Percentiles rank a stretch among this genome's conserved stretches.
Evolutionary conservation across 805 yeast species (phyloP).

Genomic region (Monosporozyma unispora): DNA sequence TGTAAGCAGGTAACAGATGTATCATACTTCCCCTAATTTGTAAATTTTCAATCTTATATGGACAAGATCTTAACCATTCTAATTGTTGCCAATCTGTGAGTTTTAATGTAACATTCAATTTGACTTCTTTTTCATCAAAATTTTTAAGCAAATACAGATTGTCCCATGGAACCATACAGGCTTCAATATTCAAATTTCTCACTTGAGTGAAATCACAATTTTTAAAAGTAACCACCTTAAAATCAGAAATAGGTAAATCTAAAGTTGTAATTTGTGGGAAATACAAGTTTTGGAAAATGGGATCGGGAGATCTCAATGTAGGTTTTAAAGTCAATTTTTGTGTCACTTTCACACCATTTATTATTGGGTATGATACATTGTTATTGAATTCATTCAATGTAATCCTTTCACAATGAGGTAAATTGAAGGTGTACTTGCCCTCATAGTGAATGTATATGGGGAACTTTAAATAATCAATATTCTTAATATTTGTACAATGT

Average conservation of each 20-base stretch:
- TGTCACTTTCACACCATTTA: slow-evolving; percentile 16
- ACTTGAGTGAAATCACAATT: slow-evolving; percentile 16
- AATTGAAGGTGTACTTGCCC: slow-evolving; percentile 3
- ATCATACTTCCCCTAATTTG: not conserved
- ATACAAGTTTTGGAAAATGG: slow-evolving; percentile 10
- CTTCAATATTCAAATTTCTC: slow-evolving; percentile 8
- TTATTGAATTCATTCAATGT: slow-evolving; percentile 15
- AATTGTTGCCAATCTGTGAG: slow-evolving; percentile 13
- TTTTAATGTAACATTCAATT: slow-evolving; percentile 7
- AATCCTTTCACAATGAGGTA: slow-evolving; percentile 19
- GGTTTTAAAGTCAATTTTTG: slow-evolving; percentile 12
- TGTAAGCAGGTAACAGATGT: not conserved
- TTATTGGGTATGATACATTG: slow-evolving; percentile 10
- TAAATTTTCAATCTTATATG: slow-evolving; percentile 6
- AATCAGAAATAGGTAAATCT: slow-evolving; percentile 4
- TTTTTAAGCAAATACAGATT: slow-evolving; percentile 7
- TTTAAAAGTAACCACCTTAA: slow-evolving; percentile 9
- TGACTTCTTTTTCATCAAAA: slow-evolving; percentile 1
- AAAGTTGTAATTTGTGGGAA: slow-evolving; percentile 14
- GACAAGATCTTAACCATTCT: slow-evolving; percentile 16
- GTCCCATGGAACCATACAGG: slow-evolving; percentile 17
- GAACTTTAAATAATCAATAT: slow-evolving; percentile 15
- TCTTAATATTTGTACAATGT: slow-evolving; percentile 12
- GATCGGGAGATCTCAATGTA: slow-evolving; percentile 12
- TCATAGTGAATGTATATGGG: slow-evolving; percentile 10